These are phyloP conservation scores for Fusarium pseudoanthophilum DNA, from an alignment of 2,329 filamentous ascomycete genomes.

Conservation along the genomic window DNA sequence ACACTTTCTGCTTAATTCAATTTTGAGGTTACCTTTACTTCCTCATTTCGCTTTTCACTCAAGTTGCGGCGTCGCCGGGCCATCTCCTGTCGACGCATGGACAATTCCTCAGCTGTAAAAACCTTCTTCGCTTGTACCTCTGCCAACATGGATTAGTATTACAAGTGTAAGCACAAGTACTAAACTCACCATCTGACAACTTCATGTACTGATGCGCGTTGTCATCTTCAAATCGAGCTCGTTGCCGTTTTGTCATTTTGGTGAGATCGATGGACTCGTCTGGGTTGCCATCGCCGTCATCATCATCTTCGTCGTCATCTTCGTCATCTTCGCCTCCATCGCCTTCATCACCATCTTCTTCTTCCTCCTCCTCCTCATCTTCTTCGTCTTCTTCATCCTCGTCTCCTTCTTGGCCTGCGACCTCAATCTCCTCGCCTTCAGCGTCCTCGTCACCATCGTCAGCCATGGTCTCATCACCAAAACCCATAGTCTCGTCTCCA, in stretches of 20 bases:
- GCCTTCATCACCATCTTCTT: conserved; percentile 34
- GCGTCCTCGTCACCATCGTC: conserved; percentile 60
- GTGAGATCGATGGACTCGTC: conserved; percentile 64
- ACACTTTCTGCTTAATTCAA: background rate
- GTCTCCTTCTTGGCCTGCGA: conserved; percentile 55
- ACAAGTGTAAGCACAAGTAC: background rate
- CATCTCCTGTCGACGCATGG: conserved; percentile 72
- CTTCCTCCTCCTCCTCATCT: conserved; percentile 53
- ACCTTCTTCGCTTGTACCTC: conserved; percentile 73
- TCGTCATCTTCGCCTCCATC: conserved; percentile 54
- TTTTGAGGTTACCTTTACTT: conserved; percentile 64
- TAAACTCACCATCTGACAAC: conserved; percentile 65
- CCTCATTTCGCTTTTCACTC: conserved; percentile 72
- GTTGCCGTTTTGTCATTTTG: conserved; percentile 70
- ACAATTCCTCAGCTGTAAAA: conserved; percentile 70
- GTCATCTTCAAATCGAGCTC: conserved; percentile 67
- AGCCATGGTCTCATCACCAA: conserved; percentile 59
- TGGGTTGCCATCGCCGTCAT: conserved; percentile 57
- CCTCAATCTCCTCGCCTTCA: conserved; percentile 58
- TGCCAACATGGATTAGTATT: conserved; percentile 45
- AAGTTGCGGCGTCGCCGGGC: conserved; percentile 69
- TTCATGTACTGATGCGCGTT: conserved; percentile 66
- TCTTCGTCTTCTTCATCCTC: conserved; percentile 55
- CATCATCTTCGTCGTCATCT: conserved; percentile 46
- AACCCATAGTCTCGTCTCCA: conserved; percentile 51